phyloP scores from a whole-genome alignment of 805 yeast species.

The Saturnispora serradocipensis region DNA sequence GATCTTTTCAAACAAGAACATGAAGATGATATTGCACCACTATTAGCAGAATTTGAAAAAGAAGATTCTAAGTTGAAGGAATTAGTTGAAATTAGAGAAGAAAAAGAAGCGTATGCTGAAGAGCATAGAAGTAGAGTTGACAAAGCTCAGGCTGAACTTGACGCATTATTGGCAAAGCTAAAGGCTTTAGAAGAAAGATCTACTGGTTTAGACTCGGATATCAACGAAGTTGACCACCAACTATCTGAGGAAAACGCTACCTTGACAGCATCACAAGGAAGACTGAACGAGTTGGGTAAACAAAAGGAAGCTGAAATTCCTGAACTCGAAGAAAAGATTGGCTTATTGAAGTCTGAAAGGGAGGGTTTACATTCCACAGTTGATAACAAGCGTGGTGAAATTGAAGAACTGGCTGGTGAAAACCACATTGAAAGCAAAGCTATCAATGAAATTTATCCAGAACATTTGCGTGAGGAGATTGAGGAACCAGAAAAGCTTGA shows the following conservation, averaged over 20 bases:
- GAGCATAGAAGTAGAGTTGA: slow-evolving; percentile 39
- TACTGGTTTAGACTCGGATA: slow-evolving; percentile 31
- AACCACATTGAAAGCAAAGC: slow-evolving; percentile 35
- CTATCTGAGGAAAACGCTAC: slow-evolving; percentile 25
- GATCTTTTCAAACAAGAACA: slow-evolving; percentile 40
- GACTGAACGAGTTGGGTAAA: slow-evolving; percentile 5
- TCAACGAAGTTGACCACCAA: slow-evolving; percentile 5
- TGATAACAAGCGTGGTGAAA: slow-evolving; percentile 26
- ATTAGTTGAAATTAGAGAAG: slow-evolving; percentile 42
- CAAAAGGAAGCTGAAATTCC: slow-evolving; percentile 21
- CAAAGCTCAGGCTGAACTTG: slow-evolving; percentile 32
- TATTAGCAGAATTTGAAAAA: slow-evolving; percentile 39
- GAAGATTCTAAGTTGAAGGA: slow-evolving; percentile 43
- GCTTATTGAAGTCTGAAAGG: slow-evolving; percentile 33
- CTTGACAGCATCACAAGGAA: slow-evolving; percentile 19
- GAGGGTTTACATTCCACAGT: slow-evolving; percentile 34
- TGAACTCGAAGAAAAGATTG: slow-evolving; percentile 22
- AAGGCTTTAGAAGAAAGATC: slow-evolving; percentile 34
- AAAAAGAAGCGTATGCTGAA: slow-evolving; percentile 34
- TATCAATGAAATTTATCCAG: slow-evolving; percentile 43
- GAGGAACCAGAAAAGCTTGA: slow-evolving; percentile 18
- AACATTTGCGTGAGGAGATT: slow-evolving; percentile 36
- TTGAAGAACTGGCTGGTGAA: slow-evolving; percentile 30
- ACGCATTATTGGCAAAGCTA: slow-evolving; percentile 36
- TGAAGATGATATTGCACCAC: slow-evolving; percentile 46